Percentiles rank a stretch among this genome's conserved stretches.
phyloP scores from a whole-genome alignment of 2,329 filamentous ascomycete genomes.

The Penicillium sp. region DNA sequence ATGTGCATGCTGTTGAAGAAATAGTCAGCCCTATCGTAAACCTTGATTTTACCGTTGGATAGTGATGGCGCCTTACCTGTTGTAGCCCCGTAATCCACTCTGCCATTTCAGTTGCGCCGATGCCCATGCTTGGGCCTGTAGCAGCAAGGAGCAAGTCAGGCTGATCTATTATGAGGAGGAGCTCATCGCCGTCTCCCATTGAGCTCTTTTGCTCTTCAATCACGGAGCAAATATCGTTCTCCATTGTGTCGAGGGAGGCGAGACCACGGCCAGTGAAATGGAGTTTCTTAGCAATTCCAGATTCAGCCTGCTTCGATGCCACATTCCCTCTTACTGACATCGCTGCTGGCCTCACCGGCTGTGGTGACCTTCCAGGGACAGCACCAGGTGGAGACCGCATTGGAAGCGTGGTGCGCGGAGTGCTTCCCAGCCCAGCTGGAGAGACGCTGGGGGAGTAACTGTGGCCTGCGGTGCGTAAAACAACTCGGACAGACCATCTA shows the following conservation, averaged over 20 bases:
- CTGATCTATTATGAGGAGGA: conserved; percentile 65
- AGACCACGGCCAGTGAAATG: conserved; percentile 32
- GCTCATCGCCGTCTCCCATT: conserved; percentile 30
- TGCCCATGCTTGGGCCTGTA: conserved; percentile 48
- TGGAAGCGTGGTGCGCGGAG: conserved; percentile 28
- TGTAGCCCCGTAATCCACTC: conserved; percentile 60
- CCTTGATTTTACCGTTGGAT: background rate
- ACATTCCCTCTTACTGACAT: conserved; percentile 3
- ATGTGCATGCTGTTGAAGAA: conserved; percentile 55
- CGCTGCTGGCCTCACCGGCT: conserved; percentile 14
- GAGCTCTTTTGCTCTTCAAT: conserved; percentile 32
- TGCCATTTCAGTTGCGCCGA: conserved; percentile 48
- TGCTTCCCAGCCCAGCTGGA: conserved; percentile 15
- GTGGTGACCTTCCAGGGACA: conserved; percentile 23
- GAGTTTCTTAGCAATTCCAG: conserved; percentile 28
- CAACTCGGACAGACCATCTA: conserved; percentile 69
- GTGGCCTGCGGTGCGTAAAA: conserved; percentile 41
- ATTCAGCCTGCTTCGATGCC: conserved; percentile 19
- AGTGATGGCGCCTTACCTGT: conserved; percentile 55
- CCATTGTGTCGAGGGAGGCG: conserved; percentile 34
- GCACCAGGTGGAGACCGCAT: conserved; percentile 28
- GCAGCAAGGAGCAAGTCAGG: conserved; percentile 64
- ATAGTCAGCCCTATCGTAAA: conserved; percentile 7
- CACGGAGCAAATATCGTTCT: conserved; percentile 36
- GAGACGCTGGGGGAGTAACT: conserved; percentile 13